These are phyloP conservation scores for Backusella parvicylindrica DNA, from an alignment of 192 early-diverging fungal genomes.

Conservation along the genomic window DNA sequence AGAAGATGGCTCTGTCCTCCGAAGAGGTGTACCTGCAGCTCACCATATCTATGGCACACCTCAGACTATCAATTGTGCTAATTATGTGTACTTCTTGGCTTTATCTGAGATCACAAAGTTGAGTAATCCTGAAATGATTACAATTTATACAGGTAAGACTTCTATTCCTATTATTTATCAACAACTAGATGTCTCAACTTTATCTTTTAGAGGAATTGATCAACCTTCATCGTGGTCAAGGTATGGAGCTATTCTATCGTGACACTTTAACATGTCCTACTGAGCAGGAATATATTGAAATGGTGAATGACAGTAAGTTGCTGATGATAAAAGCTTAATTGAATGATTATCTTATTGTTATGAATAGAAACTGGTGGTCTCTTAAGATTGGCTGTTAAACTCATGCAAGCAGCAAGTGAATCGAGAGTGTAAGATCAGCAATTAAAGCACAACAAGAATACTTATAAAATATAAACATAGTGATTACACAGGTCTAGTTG, in stretches of 20 bases:
- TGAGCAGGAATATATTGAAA: slow-evolving; percentile 89
- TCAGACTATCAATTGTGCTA: slow-evolving; percentile 93
- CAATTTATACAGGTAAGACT: slow-evolving; percentile 77
- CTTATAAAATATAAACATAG: slow-evolving; percentile 27
- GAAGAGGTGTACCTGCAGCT: slow-evolving; percentile 89
- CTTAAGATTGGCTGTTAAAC: slow-evolving; percentile 85
- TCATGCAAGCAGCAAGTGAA: slow-evolving; percentile 82
- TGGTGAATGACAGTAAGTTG: slow-evolving; percentile 89
- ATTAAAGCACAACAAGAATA: background rate
- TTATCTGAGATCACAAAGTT: slow-evolving; percentile 71
- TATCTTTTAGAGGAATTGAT: slow-evolving; percentile 72
- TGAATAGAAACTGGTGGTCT: slow-evolving; percentile 95
- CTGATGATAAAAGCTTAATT: background rate
- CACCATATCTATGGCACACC: slow-evolving; percentile 95
- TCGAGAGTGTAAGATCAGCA: slow-evolving; percentile 22
- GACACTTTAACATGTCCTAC: slow-evolving; percentile 88
- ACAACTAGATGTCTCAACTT: background rate
- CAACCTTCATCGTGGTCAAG: slow-evolving; percentile 89
- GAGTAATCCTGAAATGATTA: slow-evolving; percentile 62
- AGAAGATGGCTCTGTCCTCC: slow-evolving; percentile 86
- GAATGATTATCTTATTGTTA: background rate
- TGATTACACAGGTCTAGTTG: slow-evolving; percentile 79
- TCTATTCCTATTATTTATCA: background rate
- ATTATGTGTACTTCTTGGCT: slow-evolving; percentile 96
- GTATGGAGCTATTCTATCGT: slow-evolving; percentile 95